phyloP scores from a whole-genome alignment of 805 yeast genomes.

The Barnettozyma vustinii region DNA sequence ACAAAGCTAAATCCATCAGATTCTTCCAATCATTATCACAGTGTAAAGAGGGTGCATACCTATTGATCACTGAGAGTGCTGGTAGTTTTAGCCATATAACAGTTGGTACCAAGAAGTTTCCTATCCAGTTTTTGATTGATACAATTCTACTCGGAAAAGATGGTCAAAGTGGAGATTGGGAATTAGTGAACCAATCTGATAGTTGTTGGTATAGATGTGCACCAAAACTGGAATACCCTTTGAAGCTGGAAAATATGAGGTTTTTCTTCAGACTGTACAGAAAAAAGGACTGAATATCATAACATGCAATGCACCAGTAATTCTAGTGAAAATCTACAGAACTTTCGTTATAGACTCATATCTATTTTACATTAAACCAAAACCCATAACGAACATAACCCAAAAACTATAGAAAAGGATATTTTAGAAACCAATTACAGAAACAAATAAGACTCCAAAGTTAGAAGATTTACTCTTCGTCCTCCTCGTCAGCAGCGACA shows the following conservation, averaged over 20 bases:
- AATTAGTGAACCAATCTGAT: slow-evolving; percentile 56
- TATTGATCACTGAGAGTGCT: slow-evolving; percentile 80
- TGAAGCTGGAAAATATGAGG: slow-evolving; percentile 83
- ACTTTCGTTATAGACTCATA: slow-evolving; percentile 10
- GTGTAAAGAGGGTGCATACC: slow-evolving; percentile 52
- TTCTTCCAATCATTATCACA: slow-evolving; percentile 49
- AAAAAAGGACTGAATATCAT: slow-evolving; percentile 34
- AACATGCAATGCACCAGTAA: not conserved
- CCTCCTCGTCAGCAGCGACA: slow-evolving; percentile 95
- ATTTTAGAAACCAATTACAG: not conserved
- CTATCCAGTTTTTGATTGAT: slow-evolving; percentile 76
- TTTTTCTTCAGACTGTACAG: slow-evolving; percentile 73
- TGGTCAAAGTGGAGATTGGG: slow-evolving; percentile 54
- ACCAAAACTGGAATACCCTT: slow-evolving; percentile 47
- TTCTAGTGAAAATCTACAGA: not conserved
- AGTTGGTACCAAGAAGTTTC: slow-evolving; percentile 72
- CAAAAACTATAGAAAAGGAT: slow-evolving; percentile 13
- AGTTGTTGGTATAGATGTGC: slow-evolving; percentile 76
- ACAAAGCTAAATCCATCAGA: slow-evolving; percentile 54
- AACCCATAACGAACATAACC: slow-evolving; percentile 13
- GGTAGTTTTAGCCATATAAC: slow-evolving; percentile 82
- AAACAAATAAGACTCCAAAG: not conserved
- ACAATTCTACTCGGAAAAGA: slow-evolving; percentile 57
- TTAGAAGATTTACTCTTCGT: slow-evolving; percentile 68
- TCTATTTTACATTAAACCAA: slow-evolving; percentile 19